Evolutionary conservation across 441 rosid genomes (phyloP).

Genomic region (Rhodomyrtus psidioides): DNA sequence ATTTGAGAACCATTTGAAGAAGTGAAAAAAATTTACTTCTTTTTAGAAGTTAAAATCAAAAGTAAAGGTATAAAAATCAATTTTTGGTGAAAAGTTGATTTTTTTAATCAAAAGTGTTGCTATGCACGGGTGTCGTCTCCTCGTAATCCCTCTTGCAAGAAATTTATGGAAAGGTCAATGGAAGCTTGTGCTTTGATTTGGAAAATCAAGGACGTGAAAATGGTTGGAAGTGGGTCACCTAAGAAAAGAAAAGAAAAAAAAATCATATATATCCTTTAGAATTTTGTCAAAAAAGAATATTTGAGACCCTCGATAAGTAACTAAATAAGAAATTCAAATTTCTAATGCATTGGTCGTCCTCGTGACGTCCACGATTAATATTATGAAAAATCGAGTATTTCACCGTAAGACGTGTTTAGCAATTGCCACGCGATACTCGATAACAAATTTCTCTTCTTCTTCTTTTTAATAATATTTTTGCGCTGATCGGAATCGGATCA

Average conservation of each 20-base stretch:
- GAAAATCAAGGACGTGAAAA: background rate
- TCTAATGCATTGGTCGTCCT: background rate
- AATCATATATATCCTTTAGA: background rate
- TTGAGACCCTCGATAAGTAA: background rate
- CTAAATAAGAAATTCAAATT: background rate
- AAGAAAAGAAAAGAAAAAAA: background rate
- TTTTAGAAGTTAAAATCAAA: too few species aligned
- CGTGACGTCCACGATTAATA: background rate
- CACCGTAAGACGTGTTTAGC: background rate
- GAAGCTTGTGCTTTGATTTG: background rate
- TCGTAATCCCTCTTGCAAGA: background rate
- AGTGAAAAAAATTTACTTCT: too few species aligned
- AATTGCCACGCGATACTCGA: background rate
- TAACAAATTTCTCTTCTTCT: too few species aligned
- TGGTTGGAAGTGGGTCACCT: background rate
- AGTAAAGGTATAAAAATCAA: too few species aligned
- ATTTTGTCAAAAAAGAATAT: too few species aligned
- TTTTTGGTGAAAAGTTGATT: too few species aligned
- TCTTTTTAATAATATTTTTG: background rate
- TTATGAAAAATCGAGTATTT: background rate
- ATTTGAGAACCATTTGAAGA: too few species aligned
- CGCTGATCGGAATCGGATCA: background rate
- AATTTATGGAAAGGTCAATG: background rate
- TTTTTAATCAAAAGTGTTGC: too few species aligned
- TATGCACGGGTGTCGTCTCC: too few species aligned